Evolutionary conservation across 495 filamentous ascomycete genomes (phyloP).

Genomic region (Penicillium alfredii): DNA sequence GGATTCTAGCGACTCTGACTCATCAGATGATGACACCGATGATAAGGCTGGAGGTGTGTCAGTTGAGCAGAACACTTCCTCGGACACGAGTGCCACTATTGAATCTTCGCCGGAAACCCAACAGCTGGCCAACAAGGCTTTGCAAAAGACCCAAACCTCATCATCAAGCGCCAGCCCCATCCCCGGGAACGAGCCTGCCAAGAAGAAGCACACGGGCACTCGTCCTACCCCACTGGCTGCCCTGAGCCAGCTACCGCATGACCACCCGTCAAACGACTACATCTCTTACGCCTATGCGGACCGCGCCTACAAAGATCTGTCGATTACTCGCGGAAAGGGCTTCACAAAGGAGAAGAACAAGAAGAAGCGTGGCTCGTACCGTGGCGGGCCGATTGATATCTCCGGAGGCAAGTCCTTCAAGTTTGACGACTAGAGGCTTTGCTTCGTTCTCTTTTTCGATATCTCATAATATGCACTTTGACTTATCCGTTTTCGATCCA

Average conservation of each 20-base stretch:
- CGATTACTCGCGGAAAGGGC: constrained; percentile 86
- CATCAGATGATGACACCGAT: constrained; percentile 21
- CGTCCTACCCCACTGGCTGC: constrained; percentile 41
- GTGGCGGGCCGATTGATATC: constrained; percentile 78
- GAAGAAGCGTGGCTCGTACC: constrained; percentile 77
- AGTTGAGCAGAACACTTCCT: constrained; percentile 13
- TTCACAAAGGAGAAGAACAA: constrained; percentile 99
- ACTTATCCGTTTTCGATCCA: too few species aligned
- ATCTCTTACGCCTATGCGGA: constrained; percentile 82
- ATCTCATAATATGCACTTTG: constrained; percentile 1
- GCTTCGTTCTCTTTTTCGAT: constrained; percentile 1
- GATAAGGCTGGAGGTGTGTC: constrained; percentile 17
- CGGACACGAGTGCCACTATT: constrained; percentile 30
- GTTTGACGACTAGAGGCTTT: constrained; percentile 64
- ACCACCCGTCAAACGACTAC: constrained; percentile 64
- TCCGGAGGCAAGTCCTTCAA: constrained; percentile 64
- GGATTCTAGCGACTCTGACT: constrained; percentile 23
- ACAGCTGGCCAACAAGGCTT: constrained; percentile 13
- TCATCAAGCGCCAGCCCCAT: constrained; percentile 42
- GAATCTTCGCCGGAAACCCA: constrained; percentile 26
- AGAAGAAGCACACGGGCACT: constrained; percentile 48
- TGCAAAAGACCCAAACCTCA: constrained; percentile 25
- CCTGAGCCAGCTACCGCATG: constrained; percentile 39
- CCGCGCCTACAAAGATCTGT: constrained; percentile 77
- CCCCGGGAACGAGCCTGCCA: constrained; percentile 36